phyloP scores from a whole-genome alignment of 257 asterid species.

The Forsythia viridissima region DNA sequence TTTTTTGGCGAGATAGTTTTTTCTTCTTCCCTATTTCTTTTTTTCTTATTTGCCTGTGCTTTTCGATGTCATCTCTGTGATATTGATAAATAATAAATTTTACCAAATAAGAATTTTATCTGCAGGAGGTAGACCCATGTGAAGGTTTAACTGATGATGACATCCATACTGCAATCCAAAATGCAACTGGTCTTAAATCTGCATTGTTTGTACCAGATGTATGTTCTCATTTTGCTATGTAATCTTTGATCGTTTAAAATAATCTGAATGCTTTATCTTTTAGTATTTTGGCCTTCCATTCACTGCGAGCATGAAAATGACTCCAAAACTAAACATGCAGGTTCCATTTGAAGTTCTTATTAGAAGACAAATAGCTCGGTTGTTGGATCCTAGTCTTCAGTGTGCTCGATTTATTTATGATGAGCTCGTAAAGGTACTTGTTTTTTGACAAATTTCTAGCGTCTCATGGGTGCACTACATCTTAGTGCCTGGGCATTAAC shows the following conservation, averaged over 20 bases:
- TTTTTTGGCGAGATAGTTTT: background rate
- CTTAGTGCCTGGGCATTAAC: background rate
- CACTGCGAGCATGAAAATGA: background rate
- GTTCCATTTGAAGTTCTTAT: constrained; percentile 66
- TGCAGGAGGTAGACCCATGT: constrained; percentile 67
- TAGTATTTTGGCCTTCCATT: background rate
- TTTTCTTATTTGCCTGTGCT: background rate
- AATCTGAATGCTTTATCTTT: background rate
- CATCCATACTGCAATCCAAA: constrained; percentile 61
- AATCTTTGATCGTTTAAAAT: too few species aligned
- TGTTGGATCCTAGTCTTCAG: constrained; percentile 63
- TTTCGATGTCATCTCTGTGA: background rate
- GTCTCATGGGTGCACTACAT: background rate
- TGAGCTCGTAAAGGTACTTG: constrained; percentile 51
- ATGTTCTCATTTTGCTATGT: constrained; percentile 8
- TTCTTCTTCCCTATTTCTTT: background rate
- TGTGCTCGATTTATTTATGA: constrained; percentile 60
- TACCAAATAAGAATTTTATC: background rate
- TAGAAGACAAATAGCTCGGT: constrained; percentile 52
- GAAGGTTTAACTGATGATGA: constrained; percentile 57
- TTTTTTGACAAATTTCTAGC: background rate
- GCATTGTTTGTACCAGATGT: constrained; percentile 63
- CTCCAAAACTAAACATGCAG: constrained; percentile 24
- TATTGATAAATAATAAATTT: too few species aligned
- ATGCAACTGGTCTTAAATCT: constrained; percentile 59